Evolutionary conservation across 495 filamentous ascomycete genomes (phyloP), one percentile per base, ranked within the genome.

Genomic region (Penicillium bovifimosum): DNA sequence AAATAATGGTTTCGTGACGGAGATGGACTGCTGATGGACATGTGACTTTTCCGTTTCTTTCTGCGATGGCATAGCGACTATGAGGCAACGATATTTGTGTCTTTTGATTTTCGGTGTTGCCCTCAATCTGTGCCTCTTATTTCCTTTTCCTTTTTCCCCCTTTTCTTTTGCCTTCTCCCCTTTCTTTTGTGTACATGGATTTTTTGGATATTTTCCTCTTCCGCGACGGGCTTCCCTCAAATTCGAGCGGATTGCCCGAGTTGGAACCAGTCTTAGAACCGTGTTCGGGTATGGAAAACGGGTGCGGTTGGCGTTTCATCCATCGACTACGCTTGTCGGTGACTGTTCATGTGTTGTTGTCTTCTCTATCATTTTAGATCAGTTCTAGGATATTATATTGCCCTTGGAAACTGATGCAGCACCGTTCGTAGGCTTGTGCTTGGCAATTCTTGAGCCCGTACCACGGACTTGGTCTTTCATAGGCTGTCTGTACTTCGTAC

Each of bases 251-350:
- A 24, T 24, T 24, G 20, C 69, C 61, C 62, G 58, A 70, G 65
- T 71, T 75, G 67, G 69, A 70, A 58, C 64, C 47, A 56, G 60
- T 63, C 69, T 69, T 72, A 74, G 68, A 75, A 73, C 67, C 69
- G 62, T 71, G 70, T 74, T 74, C 67, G 66, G 70, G 69, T 69
- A 62, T 72, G 70, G 72, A 71, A 73, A 76, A 76, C 66, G 60
- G 70, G 73, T 72, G 71, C 61, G 61, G 70, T 71, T 71, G 73
- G 73, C 73, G 73, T 76, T 76, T 74, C 62, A 67, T 68, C 59
- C 56, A 63, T 63, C 61, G 68, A 63, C 58, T 50, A 53, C 57
- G 47, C 64, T 24, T 64, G 64, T 69, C 59, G 67, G 68, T 65
- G 65, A 65, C 63, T 61, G 58, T 61, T 55, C 53, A 54, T 57